A percentile compares a stretch with the other conserved stretches of the same genome.
Conservation (phyloP, 2,329 filamentous ascomycete species). For the Zelopaecilomyces penicillatus region DNA sequence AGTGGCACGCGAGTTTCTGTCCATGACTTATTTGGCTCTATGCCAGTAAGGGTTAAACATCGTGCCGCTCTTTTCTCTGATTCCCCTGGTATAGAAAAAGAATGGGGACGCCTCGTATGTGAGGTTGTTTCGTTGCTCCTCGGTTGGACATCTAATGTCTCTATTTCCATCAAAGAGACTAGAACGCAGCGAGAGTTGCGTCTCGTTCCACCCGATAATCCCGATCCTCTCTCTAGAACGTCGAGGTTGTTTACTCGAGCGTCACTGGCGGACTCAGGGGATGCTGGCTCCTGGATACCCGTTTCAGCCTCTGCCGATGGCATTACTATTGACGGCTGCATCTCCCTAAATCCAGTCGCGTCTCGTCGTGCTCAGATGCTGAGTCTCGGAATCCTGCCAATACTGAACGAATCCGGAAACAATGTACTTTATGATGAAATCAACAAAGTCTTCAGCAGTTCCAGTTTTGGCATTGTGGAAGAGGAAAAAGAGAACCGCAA, state of each 20-base stretch:
- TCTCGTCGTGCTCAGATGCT: conserved; percentile 73
- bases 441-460: conserved; percentile 68
- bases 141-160: conserved; percentile 51
- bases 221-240: conserved; percentile 15
- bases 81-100: conserved; percentile 44
- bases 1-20: conserved; percentile 73
- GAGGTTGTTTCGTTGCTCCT: conserved; percentile 58
- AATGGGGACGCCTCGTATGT: conserved; percentile 57
- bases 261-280: conserved; percentile 46
- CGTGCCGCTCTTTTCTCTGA: conserved; percentile 48
- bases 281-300: conserved; percentile 56
- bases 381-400: conserved; percentile 63
- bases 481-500: conserved; percentile 25
- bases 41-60: conserved; percentile 85
- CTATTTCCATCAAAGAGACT: conserved; percentile 50
- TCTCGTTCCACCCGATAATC: conserved; percentile 22
- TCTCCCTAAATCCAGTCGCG: conserved; percentile 63
- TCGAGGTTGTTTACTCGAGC: conserved; percentile 57
- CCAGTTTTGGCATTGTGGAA: conserved; percentile 63
- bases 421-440: conserved; percentile 68
- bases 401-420: conserved; percentile 45
- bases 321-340: conserved; percentile 58
- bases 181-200: conserved; percentile 27
- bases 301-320: conserved; percentile 56
- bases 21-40: conserved; percentile 76